Conservation (phyloP, 2,329 filamentous ascomycete species). For the Coniella lustricola region DNA sequence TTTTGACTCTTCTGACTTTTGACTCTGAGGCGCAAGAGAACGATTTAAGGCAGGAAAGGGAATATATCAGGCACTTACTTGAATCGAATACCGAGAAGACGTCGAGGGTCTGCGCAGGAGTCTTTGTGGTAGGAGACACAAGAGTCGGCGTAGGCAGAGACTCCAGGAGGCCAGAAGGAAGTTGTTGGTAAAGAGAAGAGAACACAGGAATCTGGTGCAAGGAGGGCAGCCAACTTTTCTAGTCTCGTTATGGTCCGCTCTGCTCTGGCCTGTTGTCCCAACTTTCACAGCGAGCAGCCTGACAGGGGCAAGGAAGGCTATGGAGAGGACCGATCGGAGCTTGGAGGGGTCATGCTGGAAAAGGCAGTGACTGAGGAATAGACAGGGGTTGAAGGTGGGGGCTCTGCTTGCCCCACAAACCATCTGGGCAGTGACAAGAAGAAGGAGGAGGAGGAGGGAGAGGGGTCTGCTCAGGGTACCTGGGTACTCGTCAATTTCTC, state of each 20-base stretch:
- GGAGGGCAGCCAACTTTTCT: background rate
- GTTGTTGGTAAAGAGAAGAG: background rate
- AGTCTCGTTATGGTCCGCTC: background rate
- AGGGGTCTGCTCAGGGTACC: background rate
- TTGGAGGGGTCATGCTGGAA: conserved; percentile 8
- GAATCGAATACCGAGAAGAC: background rate
- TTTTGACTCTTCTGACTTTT: conserved; percentile 11
- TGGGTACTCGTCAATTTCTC: background rate
- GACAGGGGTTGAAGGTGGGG: conserved; percentile 1
- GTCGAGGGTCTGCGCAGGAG: background rate
- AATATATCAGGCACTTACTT: too few species aligned
- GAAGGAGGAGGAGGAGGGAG: background rate
- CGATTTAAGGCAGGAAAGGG: too few species aligned
- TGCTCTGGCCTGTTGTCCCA: conserved; percentile 9
- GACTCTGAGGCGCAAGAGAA: background rate
- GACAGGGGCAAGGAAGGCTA: background rate
- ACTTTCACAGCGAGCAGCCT: conserved; percentile 1
- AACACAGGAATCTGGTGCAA: background rate
- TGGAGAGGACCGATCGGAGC: conserved; percentile 6
- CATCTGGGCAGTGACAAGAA: background rate
- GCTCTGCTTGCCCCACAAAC: conserved; percentile 2
- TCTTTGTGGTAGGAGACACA: background rate
- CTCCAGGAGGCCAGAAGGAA: conserved; percentile 1
- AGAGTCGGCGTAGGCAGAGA: background rate
- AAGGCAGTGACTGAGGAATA: background rate